phyloP scores from a whole-genome alignment of 1,284 basidiomycete genomes.

The Tilletia walkeri region DNA sequence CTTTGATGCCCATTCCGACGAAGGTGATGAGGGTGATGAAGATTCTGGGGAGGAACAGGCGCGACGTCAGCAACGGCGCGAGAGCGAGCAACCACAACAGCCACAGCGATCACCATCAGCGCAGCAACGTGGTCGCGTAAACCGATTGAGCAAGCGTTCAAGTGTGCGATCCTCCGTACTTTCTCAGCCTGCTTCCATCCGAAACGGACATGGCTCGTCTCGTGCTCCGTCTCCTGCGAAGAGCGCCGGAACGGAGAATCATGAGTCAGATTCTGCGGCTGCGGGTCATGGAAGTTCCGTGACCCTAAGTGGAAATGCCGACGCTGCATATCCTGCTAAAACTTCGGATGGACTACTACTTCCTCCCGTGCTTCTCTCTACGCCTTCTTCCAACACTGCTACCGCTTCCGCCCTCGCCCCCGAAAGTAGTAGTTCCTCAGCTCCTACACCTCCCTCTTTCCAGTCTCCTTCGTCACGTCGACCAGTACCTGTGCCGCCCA shows the following conservation, averaged over 20 bases:
- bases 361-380: neutral
- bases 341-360: slow-evolving; percentile 1
- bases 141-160: neutral
- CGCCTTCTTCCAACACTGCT: neutral
- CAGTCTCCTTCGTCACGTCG: neutral
- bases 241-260: slow-evolving; percentile 4
- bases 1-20: slow-evolving; percentile 9
- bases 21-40: slow-evolving; percentile 13
- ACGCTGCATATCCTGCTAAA: neutral
- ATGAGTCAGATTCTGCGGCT: slow-evolving; percentile 8
- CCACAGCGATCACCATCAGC: no score
- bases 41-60: neutral
- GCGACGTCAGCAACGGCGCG: no score
- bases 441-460: neutral
- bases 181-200: neutral
- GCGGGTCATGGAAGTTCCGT: neutral
- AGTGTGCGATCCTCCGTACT: slow-evolving; percentile 2
- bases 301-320: neutral
- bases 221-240: neutral
- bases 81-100: no score
- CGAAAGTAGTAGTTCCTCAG: neutral
- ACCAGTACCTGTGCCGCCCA: neutral
- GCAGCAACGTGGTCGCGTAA: neutral
- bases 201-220: neutral
- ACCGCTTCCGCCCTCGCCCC: no score